These are phyloP conservation scores for Aspergillus sp. DNA, from an alignment of 2,329 filamentous ascomycete species.

Conservation along the genomic window DNA sequence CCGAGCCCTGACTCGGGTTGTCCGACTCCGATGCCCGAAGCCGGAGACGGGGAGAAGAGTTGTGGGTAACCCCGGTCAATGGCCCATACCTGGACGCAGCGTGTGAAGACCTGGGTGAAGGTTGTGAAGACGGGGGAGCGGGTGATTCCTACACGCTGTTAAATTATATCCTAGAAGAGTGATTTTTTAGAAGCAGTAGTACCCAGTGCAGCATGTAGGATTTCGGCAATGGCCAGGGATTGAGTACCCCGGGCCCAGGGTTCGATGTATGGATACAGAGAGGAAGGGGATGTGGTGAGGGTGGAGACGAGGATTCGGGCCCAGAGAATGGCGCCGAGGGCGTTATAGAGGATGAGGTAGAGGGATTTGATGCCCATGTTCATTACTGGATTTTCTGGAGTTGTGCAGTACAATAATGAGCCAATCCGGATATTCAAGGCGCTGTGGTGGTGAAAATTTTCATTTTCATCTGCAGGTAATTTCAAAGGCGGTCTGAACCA, in stretches of 20 bases:
- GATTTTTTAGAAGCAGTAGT: constrained; percentile 1
- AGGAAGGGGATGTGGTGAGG: constrained; percentile 2
- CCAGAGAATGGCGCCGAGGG: constrained; percentile 17
- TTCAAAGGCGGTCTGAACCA: too few relatives aligned
- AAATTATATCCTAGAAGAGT: not conserved
- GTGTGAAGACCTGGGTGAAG: constrained; percentile 24
- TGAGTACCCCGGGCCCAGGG: constrained; percentile 20
- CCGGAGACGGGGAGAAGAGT: constrained; percentile 2
- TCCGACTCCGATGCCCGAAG: not conserved
- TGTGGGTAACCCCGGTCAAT: constrained; percentile 20
- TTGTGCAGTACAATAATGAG: too few relatives aligned
- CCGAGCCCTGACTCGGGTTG: too few relatives aligned
- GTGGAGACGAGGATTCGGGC: constrained; percentile 16
- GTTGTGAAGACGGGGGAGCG: constrained; percentile 23
- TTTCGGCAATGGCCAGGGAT: constrained; percentile 19
- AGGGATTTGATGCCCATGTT: constrained; percentile 1
- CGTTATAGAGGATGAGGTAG: constrained; percentile 23
- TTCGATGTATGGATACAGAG: constrained; percentile 17
- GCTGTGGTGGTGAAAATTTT: not conserved
- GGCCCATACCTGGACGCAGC: constrained; percentile 26
- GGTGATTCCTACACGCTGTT: constrained; percentile 15
- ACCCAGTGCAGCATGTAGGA: constrained; percentile 21
- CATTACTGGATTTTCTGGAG: not conserved
- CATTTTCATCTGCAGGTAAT: too few relatives aligned
- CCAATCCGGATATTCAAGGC: not conserved